A percentile compares a stretch with the other conserved stretches of the same genome.
Evolutionary conservation across 805 yeast genomes (phyloP).

Genomic region (Kluyveromyces siamensis): DNA sequence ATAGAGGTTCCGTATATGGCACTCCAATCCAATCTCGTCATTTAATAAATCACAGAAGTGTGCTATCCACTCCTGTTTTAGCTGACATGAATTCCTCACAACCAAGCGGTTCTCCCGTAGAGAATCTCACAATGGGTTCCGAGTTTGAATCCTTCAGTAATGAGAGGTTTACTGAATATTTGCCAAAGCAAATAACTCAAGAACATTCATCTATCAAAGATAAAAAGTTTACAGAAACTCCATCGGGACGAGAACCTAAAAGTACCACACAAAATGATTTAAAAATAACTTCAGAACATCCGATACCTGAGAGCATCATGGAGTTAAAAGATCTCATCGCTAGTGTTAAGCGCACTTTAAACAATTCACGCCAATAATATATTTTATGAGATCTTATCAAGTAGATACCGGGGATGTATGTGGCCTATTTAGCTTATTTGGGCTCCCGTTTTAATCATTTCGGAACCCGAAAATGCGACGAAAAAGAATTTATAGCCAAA

Average conservation of each 20-base stretch:
- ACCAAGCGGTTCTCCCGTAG: background rate
- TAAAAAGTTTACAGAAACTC: background rate
- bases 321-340: conserved; percentile 22
- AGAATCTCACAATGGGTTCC: background rate
- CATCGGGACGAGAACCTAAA: background rate
- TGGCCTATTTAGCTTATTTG: background rate
- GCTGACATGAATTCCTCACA: background rate
- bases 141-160: background rate
- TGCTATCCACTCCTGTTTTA: conserved; percentile 1
- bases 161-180: background rate
- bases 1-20: background rate
- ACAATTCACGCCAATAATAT: background rate
- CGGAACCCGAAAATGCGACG: too few species aligned
- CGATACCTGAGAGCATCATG: conserved; percentile 6
- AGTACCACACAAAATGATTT: background rate
- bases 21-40: conserved; percentile 7
- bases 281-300: background rate
- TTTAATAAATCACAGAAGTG: background rate
- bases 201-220: background rate
- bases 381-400: background rate
- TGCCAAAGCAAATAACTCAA: too few species aligned
- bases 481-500: too few species aligned
- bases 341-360: conserved; percentile 21
- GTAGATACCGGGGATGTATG: background rate
- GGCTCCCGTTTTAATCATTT: too few species aligned